These are phyloP conservation scores for Pyricularia grisea DNA, from an alignment of 2,329 filamentous ascomycete genomes.

Conservation along the genomic window DNA sequence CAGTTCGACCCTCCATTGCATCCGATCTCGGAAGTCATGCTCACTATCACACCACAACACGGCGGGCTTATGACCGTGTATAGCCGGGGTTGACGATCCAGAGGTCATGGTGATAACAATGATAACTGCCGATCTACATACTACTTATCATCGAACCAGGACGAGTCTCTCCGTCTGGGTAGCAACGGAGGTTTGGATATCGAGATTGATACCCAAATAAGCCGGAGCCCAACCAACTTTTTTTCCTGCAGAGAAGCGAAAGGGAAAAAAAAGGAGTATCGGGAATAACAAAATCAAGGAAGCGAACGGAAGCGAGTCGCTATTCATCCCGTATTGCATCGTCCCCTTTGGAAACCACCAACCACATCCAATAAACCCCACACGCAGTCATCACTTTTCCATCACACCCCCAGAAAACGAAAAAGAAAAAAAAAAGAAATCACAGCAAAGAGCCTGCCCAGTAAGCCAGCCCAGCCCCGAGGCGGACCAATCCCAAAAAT, in stretches of 20 bases:
- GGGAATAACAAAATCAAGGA: not conserved
- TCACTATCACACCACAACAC: not conserved
- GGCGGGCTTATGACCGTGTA: not conserved
- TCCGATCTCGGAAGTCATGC: not conserved
- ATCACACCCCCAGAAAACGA: not conserved
- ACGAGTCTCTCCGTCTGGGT: not conserved
- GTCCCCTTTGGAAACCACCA: not conserved
- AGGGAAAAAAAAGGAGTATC: too few species aligned
- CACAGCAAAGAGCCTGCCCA: not conserved
- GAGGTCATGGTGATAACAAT: not conserved
- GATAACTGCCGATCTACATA: slow-evolving; percentile 1
- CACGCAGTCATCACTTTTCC: not conserved
- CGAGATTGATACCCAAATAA: not conserved
- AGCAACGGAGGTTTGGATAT: not conserved
- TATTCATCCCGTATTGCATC: not conserved
- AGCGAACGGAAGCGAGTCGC: not conserved
- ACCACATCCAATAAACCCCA: not conserved
- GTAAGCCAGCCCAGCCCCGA: not conserved
- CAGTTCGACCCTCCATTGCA: not conserved
- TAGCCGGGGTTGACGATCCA: not conserved
- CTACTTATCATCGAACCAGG: not conserved
- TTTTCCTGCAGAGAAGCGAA: too few species aligned
- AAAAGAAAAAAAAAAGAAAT: not conserved
- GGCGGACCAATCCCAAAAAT: not conserved
- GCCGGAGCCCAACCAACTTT: not conserved